Evolutionary conservation across 441 rosid species (phyloP), one percentile per base, ranked within the genome.

Genomic region (Aleurites moluccanus): DNA sequence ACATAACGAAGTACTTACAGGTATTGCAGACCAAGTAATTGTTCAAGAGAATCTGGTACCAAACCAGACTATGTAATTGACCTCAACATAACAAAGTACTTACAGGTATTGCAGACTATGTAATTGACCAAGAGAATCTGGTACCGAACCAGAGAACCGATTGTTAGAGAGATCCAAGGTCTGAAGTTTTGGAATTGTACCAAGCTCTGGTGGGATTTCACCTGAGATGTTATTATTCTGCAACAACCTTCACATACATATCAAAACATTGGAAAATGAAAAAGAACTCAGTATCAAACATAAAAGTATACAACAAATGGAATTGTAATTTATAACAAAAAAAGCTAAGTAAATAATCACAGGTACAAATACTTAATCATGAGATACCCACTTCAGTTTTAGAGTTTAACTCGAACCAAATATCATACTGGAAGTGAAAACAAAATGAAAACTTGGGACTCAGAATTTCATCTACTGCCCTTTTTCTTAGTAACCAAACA

Each of bases 161-260:
- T 93, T 92, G 84, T 84, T 88, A 55, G 98, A 93, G 62, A 93
- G 86, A 87, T 93, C 98, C 89, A 93, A 74, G 2, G 97, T 90
- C 74, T 85, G 93, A 79, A 93, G 84, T 70, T 83, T 90, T 2
- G 92, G 69, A 44, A 93, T 92, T 71, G 83, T 60, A 25, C 92
- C 94, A 21, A 93, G 83, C 73, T 87, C 91, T 15, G 86, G 83
- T 57, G 96, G 97, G 66, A 93, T 90, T 79, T 74, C 78, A 25
- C 94, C 97, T 20, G 96, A 86, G 73, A 93, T 85, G 78, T 92
- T 90, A 76, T 93, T 93, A 86, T 90, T 93, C 84, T 93, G 98
- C 88, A 93, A 73, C 80, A 88, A 80, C 84, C 98, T 93, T 82
- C 74, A 82, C 77, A 71, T 53, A 10, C 61, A 75, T 67, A 79